phyloP scores from a whole-genome alignment of 108 stramenopile genomes.

The Skeletonema marinoi region DNA sequence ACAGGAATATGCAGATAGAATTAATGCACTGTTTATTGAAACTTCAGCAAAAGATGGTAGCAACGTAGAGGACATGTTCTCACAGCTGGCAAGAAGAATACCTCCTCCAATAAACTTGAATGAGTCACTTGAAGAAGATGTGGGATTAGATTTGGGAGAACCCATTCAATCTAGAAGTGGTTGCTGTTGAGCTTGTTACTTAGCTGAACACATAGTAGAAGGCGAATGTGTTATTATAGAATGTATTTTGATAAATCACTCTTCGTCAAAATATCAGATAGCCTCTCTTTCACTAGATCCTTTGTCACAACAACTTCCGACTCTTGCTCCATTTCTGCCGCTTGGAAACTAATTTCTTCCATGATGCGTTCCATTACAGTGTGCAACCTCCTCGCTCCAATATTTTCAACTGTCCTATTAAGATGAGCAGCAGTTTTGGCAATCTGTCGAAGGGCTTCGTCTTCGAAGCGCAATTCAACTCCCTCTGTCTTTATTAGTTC shows the following conservation, averaged over 20 bases:
- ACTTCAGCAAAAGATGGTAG: constrained; percentile 76
- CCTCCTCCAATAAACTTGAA: constrained; percentile 7
- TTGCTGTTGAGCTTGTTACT: constrained; percentile 9
- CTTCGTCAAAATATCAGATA: constrained; percentile 78
- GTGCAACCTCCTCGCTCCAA: constrained; percentile 97
- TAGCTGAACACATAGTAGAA: not conserved
- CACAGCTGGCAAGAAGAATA: constrained; percentile 61
- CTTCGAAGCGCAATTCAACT: constrained; percentile 90
- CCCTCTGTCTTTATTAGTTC: constrained; percentile 94
- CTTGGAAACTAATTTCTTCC: constrained; percentile 96
- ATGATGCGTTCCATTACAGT: constrained; percentile 98
- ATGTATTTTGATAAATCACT: constrained; percentile 95
- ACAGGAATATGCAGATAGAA: constrained; percentile 53
- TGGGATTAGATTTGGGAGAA: constrained; percentile 35
- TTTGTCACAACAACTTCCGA: constrained; percentile 74
- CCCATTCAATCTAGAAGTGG: constrained; percentile 2
- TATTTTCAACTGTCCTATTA: constrained; percentile 99
- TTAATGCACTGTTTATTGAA: constrained; percentile 64
- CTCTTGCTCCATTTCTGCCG: constrained; percentile 89
- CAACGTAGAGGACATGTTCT: constrained; percentile 66
- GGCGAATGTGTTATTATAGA: constrained; percentile 57
- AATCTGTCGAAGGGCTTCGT: constrained; percentile 97
- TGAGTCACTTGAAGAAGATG: constrained; percentile 27
- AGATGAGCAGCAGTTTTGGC: constrained; percentile 91
- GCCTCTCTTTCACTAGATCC: constrained; percentile 80